phyloP scores from a whole-genome alignment of 305 asterid species.

The Fraxinus sp. region DNA sequence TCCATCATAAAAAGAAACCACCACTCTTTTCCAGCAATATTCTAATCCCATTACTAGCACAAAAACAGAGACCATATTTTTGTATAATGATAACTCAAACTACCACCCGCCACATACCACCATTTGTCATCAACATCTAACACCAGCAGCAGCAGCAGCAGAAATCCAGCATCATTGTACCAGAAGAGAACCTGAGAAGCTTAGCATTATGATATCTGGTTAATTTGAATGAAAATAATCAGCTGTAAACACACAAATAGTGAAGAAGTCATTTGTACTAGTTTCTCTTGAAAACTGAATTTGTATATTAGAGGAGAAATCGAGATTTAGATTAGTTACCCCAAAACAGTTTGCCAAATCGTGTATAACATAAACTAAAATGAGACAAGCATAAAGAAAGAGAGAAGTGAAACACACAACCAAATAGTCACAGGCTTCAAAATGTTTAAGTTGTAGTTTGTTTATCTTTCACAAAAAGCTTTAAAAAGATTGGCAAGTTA shows the following conservation, averaged over 20 bases:
- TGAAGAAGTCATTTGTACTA: background rate
- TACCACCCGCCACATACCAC: background rate
- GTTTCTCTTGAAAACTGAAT: background rate
- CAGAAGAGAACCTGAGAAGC: background rate
- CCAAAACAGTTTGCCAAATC: too few species aligned
- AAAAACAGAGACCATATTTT: background rate
- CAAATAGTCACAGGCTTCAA: background rate
- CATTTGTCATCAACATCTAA: background rate
- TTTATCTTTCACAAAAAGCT: background rate
- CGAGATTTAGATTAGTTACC: too few species aligned
- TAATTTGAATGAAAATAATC: background rate
- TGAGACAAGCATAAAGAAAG: background rate
- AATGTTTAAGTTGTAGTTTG: slow-evolving; percentile 6
- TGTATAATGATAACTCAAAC: background rate
- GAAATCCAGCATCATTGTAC: background rate
- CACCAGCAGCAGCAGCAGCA: background rate
- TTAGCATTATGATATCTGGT: background rate
- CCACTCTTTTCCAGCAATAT: background rate
- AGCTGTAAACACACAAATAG: background rate
- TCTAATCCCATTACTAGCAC: background rate
- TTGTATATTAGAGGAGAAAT: background rate
- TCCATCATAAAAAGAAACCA: background rate
- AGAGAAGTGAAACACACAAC: background rate
- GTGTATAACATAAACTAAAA: background rate
- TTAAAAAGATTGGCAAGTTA: background rate